These are phyloP conservation scores for Glomus cerebriforme DNA, from an alignment of 192 early-diverging fungal genomes.

Conservation along the genomic window DNA sequence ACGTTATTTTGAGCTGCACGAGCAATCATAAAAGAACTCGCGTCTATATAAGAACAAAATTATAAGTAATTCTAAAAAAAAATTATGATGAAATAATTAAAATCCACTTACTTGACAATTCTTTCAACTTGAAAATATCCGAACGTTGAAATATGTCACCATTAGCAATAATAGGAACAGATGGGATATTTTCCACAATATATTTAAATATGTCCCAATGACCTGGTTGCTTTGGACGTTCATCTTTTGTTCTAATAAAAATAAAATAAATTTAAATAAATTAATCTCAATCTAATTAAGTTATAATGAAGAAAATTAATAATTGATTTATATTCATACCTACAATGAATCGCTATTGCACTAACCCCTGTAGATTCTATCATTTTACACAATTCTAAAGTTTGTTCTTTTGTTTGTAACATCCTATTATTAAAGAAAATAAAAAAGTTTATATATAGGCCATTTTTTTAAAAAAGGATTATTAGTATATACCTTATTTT, in stretches of 20 bases:
- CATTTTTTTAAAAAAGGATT: neutral
- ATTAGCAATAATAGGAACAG: conserved; percentile 87
- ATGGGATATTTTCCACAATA: conserved; percentile 68
- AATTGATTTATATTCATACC: conserved; percentile 41
- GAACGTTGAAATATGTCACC: conserved; percentile 78
- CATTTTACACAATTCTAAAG: conserved; percentile 74
- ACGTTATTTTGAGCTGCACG: conserved; percentile 85
- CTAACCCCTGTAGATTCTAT: conserved; percentile 86
- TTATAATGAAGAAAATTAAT: neutral
- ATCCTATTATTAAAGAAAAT: conserved; percentile 47
- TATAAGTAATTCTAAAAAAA: neutral
- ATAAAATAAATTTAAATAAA: neutral
- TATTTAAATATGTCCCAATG: conserved; percentile 82
- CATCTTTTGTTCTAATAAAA: conserved; percentile 63
- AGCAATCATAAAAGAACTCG: conserved; percentile 85
- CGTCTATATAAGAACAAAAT: conserved; percentile 31
- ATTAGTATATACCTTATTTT: conserved; percentile 68
- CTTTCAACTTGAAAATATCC: conserved; percentile 64
- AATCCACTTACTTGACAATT: conserved; percentile 51
- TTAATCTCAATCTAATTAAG: neutral
- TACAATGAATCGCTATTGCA: conserved; percentile 89
- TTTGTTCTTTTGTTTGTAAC: conserved; percentile 74
- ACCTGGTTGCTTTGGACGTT: conserved; percentile 77
- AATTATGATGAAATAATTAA: neutral
- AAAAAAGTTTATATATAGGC: neutral